Evolutionary conservation across 768 basidiomycete genomes (phyloP), one percentile per base, ranked within the genome.

Genomic region (Leccinum barrowsii): DNA sequence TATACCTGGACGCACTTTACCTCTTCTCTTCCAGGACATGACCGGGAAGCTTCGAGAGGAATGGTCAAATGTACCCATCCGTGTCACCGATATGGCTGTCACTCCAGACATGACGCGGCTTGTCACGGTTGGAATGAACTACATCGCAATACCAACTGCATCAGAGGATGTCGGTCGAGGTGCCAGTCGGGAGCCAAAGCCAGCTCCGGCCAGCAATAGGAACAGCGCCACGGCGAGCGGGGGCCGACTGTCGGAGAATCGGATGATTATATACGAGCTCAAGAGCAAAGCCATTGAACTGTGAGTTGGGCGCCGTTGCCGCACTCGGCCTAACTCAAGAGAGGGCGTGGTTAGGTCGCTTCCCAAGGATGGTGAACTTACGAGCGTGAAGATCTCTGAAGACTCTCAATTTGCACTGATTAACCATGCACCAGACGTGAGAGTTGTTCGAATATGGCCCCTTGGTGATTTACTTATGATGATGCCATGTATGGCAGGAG

Each of bases 321-420:
- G 42, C 50, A 40, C 65, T 55, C 49, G 40, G 49, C 15, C 46
- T 58, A 37, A 62, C 50, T 32, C 8, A 61, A 30, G 46, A 54
- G 19, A 52, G 42, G 28, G 57, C 59, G 42, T 60, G 21, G 11
- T 55, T 63, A 90, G 89, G 67, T 85, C 85, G 42, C 79, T 85
- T 58, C 79, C 78, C 35, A 73, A 89, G 64, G 85, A 86, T 48
- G 90, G 90, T 26, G 94, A 95, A 70, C 77, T 94, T 47, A 94
- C 93, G 28, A 94, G 92, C 71, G 86, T 97, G 63, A 89, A 86
- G 72, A 79, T 95, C 44, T 92, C 94, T 13, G 78, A 82, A 55
- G 89, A 98, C 74, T 96, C 93, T 32, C 87, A 85, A 61, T 92
- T 85, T 67, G 92, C 92, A 2, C 78, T 98, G 54, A 82, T 98